Conservation (phyloP, 805 yeast species). For the Saccharomycopsis lassenensis region DNA sequence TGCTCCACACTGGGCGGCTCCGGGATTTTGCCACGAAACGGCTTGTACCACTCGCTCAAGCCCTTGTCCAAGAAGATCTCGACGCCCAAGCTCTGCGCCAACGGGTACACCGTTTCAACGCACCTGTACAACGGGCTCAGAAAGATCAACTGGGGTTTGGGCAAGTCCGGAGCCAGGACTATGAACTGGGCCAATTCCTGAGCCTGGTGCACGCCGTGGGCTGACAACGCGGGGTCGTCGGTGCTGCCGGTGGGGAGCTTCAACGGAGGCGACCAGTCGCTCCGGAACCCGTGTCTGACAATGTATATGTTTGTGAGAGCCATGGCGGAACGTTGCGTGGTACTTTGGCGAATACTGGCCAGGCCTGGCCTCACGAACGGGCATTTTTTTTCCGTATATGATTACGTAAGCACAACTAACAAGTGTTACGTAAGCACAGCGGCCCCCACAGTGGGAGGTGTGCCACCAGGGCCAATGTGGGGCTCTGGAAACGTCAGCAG, state of each 20-base stretch:
- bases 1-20: conserved; percentile 44
- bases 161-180: conserved; percentile 20
- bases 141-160: conserved; percentile 61
- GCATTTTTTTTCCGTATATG: too few species aligned
- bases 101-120: conserved; percentile 68
- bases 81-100: conserved; percentile 46
- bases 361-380: too few species aligned
- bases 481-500: too few species aligned
- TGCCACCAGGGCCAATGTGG: too few species aligned
- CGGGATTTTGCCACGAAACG: conserved; percentile 58
- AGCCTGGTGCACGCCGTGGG: conserved; percentile 84
- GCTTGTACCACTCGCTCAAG: conserved; percentile 84
- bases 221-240: conserved; percentile 81
- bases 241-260: conserved; percentile 85
- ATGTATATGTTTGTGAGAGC: conserved; percentile 16
- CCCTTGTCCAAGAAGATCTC: conserved; percentile 69
- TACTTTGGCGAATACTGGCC: too few species aligned
- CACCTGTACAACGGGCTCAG: conserved; percentile 87
- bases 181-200: conserved; percentile 60
- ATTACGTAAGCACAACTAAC: too few species aligned
- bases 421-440: too few species aligned
- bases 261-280: conserved; percentile 55
- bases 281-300: conserved; percentile 70
- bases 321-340: conserved; percentile 12
- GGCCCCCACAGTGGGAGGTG: too few species aligned